Evolutionary conservation across 495 filamentous ascomycete species (phyloP), one percentile per base, ranked within the genome.

Genomic region (Daldinia childiae): DNA sequence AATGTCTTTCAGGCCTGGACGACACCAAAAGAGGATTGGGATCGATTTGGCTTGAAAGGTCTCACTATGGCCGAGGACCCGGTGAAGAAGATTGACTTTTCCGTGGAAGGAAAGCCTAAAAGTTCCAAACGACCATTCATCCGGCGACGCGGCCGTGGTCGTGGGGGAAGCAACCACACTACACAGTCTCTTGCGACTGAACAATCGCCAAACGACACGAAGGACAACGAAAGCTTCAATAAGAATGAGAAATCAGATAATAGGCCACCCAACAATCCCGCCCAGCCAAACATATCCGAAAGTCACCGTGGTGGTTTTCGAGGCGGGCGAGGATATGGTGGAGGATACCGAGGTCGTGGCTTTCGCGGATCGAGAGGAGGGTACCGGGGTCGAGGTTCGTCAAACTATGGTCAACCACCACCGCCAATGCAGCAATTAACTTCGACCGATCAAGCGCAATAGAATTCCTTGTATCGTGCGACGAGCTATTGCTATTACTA

Each of bases 1-100:
- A 79, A 86, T 27, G 73, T 91, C 24, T 91, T 89, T 69, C 90
- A 91, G 69, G 85, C 87, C 0, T 91, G 88, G 85, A 88, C 86
- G 12, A 81, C 90, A 36, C 74, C 78, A 0, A 79, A 81, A 14
- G 80, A 84, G 15, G 82, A 85, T 66, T 84, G 84, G 74, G 80
- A 82, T 57, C 75, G 81, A 4, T 66, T 87, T 4, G 86, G 87
- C 0, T 74, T 92, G 4, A 76, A 71, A 0, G 86, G 82, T 0
- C 76, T 80, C 21, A 62, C 79, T 38, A 87, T 90, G 71, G 85
- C 82, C 64, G 86, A 88, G 52, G 78, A 85, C 36, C 87, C 89
- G 5, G 62, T 90, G 38, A 84, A 86, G 64, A 81, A 78, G 54
- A 90, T 90, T 36, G 76, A 85, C 3, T 90, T 87, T 68, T 77